Evolutionary conservation across 169 alveolate genomes (phyloP).

Genomic region (Blepharisma undulans): DNA sequence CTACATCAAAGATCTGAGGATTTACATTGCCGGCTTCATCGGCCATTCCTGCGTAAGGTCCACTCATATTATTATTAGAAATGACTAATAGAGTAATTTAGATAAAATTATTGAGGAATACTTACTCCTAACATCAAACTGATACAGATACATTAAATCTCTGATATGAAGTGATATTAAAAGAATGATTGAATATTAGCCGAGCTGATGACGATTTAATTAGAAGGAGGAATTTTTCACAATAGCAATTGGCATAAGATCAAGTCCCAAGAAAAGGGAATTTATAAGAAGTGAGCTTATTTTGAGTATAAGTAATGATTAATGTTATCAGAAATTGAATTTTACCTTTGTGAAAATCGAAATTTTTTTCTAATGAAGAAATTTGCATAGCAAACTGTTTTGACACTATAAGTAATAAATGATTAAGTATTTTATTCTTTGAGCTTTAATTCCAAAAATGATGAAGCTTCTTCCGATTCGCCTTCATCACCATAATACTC

Average conservation of each 20-base stretch:
- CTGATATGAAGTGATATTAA: too few species aligned
- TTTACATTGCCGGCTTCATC: conserved; percentile 72
- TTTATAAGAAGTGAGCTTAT: too few species aligned
- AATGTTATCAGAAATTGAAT: too few species aligned
- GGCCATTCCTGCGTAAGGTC: conserved; percentile 15
- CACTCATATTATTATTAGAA: conserved; percentile 21
- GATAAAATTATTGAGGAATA: neutral
- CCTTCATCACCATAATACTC: neutral
- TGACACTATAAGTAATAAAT: neutral
- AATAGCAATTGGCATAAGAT: too few species aligned
- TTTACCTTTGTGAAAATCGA: too few species aligned
- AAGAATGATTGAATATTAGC: too few species aligned
- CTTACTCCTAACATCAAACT: neutral
- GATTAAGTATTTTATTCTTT: neutral
- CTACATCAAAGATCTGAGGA: conserved; percentile 92
- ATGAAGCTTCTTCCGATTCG: neutral
- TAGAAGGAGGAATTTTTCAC: too few species aligned
- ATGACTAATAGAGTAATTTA: neutral
- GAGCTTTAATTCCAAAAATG: neutral
- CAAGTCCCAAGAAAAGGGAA: too few species aligned
- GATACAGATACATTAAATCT: too few species aligned
- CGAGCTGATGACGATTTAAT: too few species aligned
- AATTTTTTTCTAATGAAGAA: too few species aligned
- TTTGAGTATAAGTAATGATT: too few species aligned
- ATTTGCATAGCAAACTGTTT: neutral